These are phyloP conservation scores for Penicillium sp. DNA, from an alignment of 2,329 filamentous ascomycete species.

Conservation along the genomic window DNA sequence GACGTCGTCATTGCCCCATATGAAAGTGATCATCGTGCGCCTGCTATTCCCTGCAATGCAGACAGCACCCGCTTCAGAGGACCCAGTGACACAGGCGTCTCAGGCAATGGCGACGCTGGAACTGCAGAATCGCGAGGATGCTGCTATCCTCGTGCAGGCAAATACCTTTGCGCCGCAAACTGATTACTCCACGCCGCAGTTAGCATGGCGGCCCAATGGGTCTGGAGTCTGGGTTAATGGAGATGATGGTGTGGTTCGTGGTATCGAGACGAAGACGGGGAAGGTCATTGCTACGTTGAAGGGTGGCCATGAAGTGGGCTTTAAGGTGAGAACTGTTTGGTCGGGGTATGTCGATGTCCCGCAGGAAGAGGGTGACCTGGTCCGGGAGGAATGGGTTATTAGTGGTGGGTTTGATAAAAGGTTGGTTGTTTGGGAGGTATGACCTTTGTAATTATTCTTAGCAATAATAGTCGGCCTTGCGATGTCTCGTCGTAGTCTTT, in stretches of 20 bases:
- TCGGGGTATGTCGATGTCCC: conserved; percentile 45
- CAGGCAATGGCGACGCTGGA: conserved; percentile 53
- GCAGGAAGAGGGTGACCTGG: conserved; percentile 22
- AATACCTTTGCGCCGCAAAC: conserved; percentile 64
- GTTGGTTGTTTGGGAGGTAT: conserved; percentile 56
- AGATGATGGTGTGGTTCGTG: conserved; percentile 62
- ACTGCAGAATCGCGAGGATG: conserved; percentile 56
- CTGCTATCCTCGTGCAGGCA: conserved; percentile 59
- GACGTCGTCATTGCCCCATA: conserved; percentile 59
- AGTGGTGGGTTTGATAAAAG: conserved; percentile 65
- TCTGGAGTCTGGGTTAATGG: conserved; percentile 64
- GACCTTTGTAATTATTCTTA: neutral
- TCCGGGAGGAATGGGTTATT: conserved; percentile 54
- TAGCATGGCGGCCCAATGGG: conserved; percentile 62
- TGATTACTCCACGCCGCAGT: conserved; percentile 60
- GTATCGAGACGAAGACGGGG: conserved; percentile 58
- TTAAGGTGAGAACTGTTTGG: conserved; percentile 59
- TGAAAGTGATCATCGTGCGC: conserved; percentile 61
- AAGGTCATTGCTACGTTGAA: conserved; percentile 53
- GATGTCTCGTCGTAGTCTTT: too few relatives aligned
- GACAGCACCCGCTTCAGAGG: conserved; percentile 8
- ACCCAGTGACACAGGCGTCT: conserved; percentile 47
- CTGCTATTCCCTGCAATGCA: conserved; percentile 50
- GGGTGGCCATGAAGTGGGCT: conserved; percentile 55
- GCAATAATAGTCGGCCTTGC: too few relatives aligned